Conservation (phyloP, 2,329 filamentous ascomycete species). For the Triangularia verruculosa region DNA sequence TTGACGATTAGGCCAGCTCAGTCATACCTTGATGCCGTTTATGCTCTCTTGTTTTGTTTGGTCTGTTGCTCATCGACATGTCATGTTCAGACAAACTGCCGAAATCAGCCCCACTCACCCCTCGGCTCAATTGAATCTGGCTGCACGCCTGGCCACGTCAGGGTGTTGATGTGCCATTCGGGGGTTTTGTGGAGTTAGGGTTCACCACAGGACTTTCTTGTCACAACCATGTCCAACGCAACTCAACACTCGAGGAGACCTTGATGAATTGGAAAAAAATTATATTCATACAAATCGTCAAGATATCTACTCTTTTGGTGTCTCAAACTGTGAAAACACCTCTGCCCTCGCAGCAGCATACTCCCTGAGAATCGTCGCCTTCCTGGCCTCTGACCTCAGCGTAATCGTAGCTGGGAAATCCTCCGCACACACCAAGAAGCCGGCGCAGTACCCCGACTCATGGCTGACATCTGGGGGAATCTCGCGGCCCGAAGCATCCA, state of each 20-base stretch:
- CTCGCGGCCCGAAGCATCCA: constrained; percentile 30
- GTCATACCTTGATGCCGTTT: neutral
- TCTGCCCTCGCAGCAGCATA: constrained; percentile 9
- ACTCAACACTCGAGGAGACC: too few species aligned
- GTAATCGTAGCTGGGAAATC: constrained; percentile 15
- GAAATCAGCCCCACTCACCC: neutral
- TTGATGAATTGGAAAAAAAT: neutral
- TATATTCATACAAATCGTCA: neutral
- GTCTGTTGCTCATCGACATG: neutral
- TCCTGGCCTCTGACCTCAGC: constrained; percentile 13
- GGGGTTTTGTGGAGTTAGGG: too few species aligned
- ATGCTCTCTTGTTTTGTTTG: neutral
- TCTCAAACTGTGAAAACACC: constrained; percentile 17
- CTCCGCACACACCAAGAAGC: constrained; percentile 20
- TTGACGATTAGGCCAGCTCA: too few species aligned
- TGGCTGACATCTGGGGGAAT: constrained; percentile 34
- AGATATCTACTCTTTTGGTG: constrained; percentile 14
- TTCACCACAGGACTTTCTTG: too few species aligned
- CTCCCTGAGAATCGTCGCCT: constrained; percentile 18
- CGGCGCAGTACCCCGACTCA: constrained; percentile 14
- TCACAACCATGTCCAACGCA: too few species aligned
- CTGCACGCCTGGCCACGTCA: too few species aligned
- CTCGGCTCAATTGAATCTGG: neutral
- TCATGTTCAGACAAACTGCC: neutral
- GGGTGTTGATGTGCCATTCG: too few species aligned